Evolutionary conservation across 768 basidiomycete genomes (phyloP).

Genomic region (Suillus weaverae): DNA sequence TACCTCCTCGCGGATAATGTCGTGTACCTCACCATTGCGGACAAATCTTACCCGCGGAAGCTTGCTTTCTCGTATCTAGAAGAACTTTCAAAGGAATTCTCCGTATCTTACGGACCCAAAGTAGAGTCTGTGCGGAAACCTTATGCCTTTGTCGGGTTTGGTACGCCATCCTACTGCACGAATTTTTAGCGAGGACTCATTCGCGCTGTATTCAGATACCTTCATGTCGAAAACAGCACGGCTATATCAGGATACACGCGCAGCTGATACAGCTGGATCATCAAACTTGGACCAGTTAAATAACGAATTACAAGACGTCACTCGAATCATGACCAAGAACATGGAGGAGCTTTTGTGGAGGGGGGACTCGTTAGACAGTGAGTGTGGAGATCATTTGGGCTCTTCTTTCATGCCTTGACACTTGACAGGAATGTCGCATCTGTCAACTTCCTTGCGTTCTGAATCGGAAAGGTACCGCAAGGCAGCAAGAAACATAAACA

Average conservation of each 20-base stretch:
- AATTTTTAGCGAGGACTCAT: conserved; percentile 5
- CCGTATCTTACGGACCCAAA: conserved; percentile 87
- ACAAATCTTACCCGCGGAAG: conserved; percentile 96
- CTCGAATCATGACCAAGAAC: conserved; percentile 99
- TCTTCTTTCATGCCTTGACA: conserved; percentile 5
- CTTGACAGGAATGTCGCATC: conserved; percentile 86
- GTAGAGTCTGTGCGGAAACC: conserved; percentile 92
- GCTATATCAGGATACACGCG: conserved; percentile 91
- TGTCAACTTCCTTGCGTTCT: conserved; percentile 90
- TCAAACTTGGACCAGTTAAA: conserved; percentile 85
- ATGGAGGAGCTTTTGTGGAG: conserved; percentile 99
- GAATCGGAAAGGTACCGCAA: conserved; percentile 98
- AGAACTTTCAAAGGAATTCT: conserved; percentile 95
- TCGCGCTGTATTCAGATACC: conserved; percentile 62
- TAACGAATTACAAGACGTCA: conserved; percentile 96
- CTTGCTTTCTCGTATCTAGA: conserved; percentile 97
- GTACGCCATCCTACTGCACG: conserved; percentile 46
- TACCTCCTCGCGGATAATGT: conserved; percentile 95
- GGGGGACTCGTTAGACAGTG: conserved; percentile 95
- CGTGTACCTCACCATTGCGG: conserved; percentile 91
- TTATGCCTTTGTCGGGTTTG: conserved; percentile 99
- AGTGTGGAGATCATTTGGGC: conserved; percentile 28
- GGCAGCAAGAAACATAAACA: conserved; percentile 91
- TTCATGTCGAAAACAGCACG: conserved; percentile 99
- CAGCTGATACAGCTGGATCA: conserved; percentile 64